Evolutionary conservation across 2,329 filamentous ascomycete genomes (phyloP).

Genomic region (Xylariaceae sp.): DNA sequence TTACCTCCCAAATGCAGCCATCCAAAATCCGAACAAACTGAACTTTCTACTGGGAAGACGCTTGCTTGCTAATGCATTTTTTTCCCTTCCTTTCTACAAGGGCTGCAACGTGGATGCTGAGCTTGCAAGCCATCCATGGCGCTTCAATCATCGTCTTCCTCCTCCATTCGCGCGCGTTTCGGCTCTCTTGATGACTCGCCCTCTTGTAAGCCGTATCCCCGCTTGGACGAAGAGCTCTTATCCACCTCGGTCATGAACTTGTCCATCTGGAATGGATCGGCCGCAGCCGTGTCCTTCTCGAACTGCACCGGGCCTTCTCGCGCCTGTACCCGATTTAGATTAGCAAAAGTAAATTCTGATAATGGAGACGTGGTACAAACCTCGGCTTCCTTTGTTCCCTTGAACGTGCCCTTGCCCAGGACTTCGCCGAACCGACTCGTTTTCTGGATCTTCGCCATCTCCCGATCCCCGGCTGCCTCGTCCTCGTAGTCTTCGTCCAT

Average conservation of each 20-base stretch:
- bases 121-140: background rate
- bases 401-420: slow-evolving; percentile 87
- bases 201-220: slow-evolving; percentile 77
- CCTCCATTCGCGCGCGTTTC: slow-evolving; percentile 79
- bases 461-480: slow-evolving; percentile 76
- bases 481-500: slow-evolving; percentile 77
- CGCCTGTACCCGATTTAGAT: slow-evolving; percentile 49
- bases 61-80: too few relatives aligned
- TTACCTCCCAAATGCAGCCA: too few relatives aligned
- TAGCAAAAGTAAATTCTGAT: slow-evolving; percentile 33
- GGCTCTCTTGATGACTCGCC: slow-evolving; percentile 57
- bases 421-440: slow-evolving; percentile 82
- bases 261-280: slow-evolving; percentile 91
- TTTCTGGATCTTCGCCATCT: slow-evolving; percentile 88
- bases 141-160: slow-evolving; percentile 64
- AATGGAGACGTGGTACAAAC: slow-evolving; percentile 46
- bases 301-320: slow-evolving; percentile 95
- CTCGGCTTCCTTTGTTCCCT: slow-evolving; percentile 82
- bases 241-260: slow-evolving; percentile 85
- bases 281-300: slow-evolving; percentile 72
- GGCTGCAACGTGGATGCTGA: background rate
- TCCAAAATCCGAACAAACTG: too few relatives aligned
- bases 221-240: slow-evolving; percentile 64
- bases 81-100: too few relatives aligned
- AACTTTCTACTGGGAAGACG: too few relatives aligned